Conservation (phyloP, 495 filamentous ascomycete genomes). For the Penicillium malachiteum region DNA sequence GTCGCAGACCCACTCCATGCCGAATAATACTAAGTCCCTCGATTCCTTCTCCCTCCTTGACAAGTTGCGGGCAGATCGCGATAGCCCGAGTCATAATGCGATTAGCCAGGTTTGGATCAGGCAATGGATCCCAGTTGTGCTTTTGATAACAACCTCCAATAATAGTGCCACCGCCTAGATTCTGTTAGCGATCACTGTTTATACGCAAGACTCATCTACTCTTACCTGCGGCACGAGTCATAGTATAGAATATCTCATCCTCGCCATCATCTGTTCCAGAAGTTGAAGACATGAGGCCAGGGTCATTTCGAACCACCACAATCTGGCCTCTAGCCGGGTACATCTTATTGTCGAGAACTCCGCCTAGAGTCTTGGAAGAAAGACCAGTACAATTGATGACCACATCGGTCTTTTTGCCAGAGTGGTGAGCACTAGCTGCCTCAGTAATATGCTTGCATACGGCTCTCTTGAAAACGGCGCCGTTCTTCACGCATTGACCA, state of each 20-base stretch:
- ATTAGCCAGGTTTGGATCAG: slow-evolving; percentile 76
- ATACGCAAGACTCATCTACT: not conserved
- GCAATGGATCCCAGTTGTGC: slow-evolving; percentile 76
- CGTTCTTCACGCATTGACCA: slow-evolving; percentile 68
- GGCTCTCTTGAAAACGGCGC: slow-evolving; percentile 61
- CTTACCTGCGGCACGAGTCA: slow-evolving; percentile 77
- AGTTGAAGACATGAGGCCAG: slow-evolving; percentile 63
- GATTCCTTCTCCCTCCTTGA: slow-evolving; percentile 67
- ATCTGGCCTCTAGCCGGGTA: slow-evolving; percentile 83
- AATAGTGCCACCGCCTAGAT: slow-evolving; percentile 65
- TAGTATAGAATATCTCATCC: slow-evolving; percentile 83
- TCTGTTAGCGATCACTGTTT: not conserved
- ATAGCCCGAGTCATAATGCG: slow-evolving; percentile 88
- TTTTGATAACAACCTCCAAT: slow-evolving; percentile 87
- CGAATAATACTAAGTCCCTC: slow-evolving; percentile 82
- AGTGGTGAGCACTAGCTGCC: slow-evolving; percentile 63
- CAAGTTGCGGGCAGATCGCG: slow-evolving; percentile 68
- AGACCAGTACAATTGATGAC: slow-evolving; percentile 89
- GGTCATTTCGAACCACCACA: slow-evolving; percentile 82
- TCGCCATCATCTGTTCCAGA: slow-evolving; percentile 80
- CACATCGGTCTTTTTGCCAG: slow-evolving; percentile 61
- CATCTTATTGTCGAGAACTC: slow-evolving; percentile 74
- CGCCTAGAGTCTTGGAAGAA: slow-evolving; percentile 68
- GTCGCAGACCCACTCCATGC: slow-evolving; percentile 85
- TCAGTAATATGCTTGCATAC: slow-evolving; percentile 71